Conservation (phyloP, 805 yeast genomes). For the Lipomyces anomalus region DNA sequence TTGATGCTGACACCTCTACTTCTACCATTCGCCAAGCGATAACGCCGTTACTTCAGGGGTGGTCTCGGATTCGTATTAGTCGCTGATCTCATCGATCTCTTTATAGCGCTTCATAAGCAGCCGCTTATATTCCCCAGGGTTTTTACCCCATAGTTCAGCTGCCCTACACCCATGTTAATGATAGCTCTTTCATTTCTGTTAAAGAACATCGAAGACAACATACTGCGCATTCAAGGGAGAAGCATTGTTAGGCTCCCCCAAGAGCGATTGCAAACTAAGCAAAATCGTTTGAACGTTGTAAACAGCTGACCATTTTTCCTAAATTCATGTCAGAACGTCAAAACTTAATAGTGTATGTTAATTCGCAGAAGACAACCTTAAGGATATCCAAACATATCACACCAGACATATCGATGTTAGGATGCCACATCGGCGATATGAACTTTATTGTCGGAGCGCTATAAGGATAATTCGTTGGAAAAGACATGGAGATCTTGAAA, state of each 20-base stretch:
- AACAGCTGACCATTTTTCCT: slow-evolving; percentile 60
- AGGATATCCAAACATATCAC: slow-evolving; percentile 59
- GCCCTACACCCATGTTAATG: slow-evolving; percentile 33
- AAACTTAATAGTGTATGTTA: too few species aligned
- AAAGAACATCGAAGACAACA: too few species aligned
- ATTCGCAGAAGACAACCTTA: too few species aligned
- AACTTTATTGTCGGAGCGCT: slow-evolving; percentile 53
- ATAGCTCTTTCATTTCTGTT: background rate
- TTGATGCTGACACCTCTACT: background rate
- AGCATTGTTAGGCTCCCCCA: slow-evolving; percentile 58
- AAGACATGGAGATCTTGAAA: slow-evolving; percentile 46
- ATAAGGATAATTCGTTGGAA: slow-evolving; percentile 54
- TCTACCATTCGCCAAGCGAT: background rate
- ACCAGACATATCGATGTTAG: slow-evolving; percentile 61
- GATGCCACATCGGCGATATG: slow-evolving; percentile 59
- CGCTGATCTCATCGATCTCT: slow-evolving; percentile 31
- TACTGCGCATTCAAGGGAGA: slow-evolving; percentile 49
- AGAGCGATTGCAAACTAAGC: slow-evolving; percentile 51
- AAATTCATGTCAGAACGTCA: too few species aligned
- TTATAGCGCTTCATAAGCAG: slow-evolving; percentile 38
- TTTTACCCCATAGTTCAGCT: slow-evolving; percentile 48
- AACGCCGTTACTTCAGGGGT: too few species aligned
- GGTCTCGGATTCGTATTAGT: too few species aligned
- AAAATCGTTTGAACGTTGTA: slow-evolving; percentile 57
- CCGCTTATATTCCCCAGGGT: slow-evolving; percentile 40